Evolutionary conservation across 2,329 filamentous ascomycete genomes (phyloP), one percentile per base, ranked within the genome.

Genomic region (Fusarium avenaceum): DNA sequence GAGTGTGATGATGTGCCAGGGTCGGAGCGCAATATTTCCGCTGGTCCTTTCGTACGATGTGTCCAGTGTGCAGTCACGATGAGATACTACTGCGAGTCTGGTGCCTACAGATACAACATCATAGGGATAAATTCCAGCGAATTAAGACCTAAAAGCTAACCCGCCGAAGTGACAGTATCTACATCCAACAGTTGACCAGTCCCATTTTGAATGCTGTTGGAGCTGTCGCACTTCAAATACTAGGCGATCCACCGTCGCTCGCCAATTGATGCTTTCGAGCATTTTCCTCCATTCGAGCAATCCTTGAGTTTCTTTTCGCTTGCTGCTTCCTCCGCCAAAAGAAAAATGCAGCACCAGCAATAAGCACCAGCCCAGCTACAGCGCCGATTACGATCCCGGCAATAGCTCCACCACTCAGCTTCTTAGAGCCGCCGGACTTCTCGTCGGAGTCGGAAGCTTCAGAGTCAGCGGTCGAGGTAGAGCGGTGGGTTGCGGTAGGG

Each of bases 381-480:
- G 88, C 85, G 32, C 92, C 92, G 63, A 94, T 82, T 4, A 91
- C 90, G 61, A 92, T 90, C 1, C 92, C 92, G 4, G 92, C 92
- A 73, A 94, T 93, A 20, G 87, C 86, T 42, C 91, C 91, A 20
- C 87, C 87, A 15, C 94, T 92, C 30, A 87, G 85, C 42, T 90
- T 91, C 24, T 87, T 87, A 7, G 88, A 89, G 4, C 75, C 76
- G 52, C 70, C 66, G 0, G 57, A 54, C 19, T 40, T 24, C 10
- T 38, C 35, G 2, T 39, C 38, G 4, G 35, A 38, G 9, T 55
- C 66, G n/a, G 58, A 35, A 30, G 57, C 52, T 15, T 53, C 67
- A 42, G 60, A 53, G 22, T n/a, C 32, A 6, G 33, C 60, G 4
- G 30, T 38, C 0, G 64, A 49, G 3, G 32, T 38, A 17, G 54